Conservation (phyloP, 2,329 filamentous ascomycete species). For the Blumeria hordei region DNA sequence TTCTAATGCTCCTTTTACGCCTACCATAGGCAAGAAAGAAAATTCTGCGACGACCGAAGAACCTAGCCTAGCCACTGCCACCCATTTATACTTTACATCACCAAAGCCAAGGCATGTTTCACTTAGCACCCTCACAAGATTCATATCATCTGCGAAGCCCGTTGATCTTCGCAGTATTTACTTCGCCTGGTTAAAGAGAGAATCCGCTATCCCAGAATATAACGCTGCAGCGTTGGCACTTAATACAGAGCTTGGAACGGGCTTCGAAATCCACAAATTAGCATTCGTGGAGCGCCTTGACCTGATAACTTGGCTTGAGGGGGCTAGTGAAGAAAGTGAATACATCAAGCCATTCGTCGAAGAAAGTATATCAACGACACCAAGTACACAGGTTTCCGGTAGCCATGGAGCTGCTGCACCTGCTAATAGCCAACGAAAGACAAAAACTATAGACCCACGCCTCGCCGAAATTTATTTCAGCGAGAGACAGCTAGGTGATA, state of each 20-base stretch:
- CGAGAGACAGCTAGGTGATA: constrained; percentile 77
- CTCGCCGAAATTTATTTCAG: constrained; percentile 74
- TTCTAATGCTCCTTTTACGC: constrained; percentile 41
- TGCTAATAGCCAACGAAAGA: constrained; percentile 25
- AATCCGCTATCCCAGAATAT: constrained; percentile 74
- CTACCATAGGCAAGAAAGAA: constrained; percentile 35
- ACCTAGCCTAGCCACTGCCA: constrained; percentile 46
- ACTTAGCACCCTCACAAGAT: constrained; percentile 57
- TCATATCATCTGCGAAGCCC: constrained; percentile 48
- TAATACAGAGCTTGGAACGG: constrained; percentile 43
- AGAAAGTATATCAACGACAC: constrained; percentile 22
- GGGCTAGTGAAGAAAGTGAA: constrained; percentile 72
- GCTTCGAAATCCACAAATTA: constrained; percentile 58
- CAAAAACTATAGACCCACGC: constrained; percentile 53
- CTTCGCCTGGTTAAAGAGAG: constrained; percentile 87
- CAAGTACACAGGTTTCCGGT: constrained; percentile 21
- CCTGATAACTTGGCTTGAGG: constrained; percentile 79
- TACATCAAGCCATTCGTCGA: constrained; percentile 69
- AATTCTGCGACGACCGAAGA: constrained; percentile 34
- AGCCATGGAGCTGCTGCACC: constrained; percentile 18
- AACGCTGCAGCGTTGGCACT: constrained; percentile 60
- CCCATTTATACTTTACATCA: constrained; percentile 49
- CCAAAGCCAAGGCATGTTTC: constrained; percentile 36
- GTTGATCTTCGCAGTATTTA: constrained; percentile 86
- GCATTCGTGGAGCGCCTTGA: constrained; percentile 82